A percentile compares a stretch with the other conserved stretches of the same genome.
Conservation (phyloP, 306 rosid species). For the Abrus precatorius region DNA sequence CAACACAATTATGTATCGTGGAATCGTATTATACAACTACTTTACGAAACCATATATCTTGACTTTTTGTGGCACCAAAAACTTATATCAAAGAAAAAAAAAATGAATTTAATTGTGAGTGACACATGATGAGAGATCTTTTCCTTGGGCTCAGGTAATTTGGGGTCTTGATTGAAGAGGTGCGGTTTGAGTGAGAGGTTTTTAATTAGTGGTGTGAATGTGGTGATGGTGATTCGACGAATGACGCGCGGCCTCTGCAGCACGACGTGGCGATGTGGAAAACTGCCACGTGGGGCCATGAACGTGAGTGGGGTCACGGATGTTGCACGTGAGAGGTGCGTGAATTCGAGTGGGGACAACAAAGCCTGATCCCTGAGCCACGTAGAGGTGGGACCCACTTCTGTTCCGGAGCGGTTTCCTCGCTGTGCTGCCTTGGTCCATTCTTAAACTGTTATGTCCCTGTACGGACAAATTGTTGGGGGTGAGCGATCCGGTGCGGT, state of each 20-base stretch:
- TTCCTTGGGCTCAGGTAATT: not conserved
- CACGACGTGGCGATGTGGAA: constrained; percentile 36
- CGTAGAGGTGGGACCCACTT: constrained; percentile 56
- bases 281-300: constrained; percentile 43
- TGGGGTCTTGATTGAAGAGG: too few relatives aligned
- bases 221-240: constrained; percentile 29
- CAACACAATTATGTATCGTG: not conserved
- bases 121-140: not conserved
- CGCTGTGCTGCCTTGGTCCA: constrained; percentile 50
- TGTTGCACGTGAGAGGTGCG: constrained; percentile 57
- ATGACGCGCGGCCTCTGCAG: constrained; percentile 13
- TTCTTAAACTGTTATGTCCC: constrained; percentile 47
- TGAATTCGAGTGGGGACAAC: constrained; percentile 20
- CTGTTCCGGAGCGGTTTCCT: constrained; percentile 46
- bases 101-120: not conserved
- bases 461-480: constrained; percentile 56
- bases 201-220: constrained; percentile 1
- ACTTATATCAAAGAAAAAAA: not conserved
- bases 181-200: not conserved
- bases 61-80: not conserved
- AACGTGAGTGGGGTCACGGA: not conserved
- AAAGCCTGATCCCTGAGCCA: constrained; percentile 51
- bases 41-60: not conserved
- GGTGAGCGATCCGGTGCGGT: constrained; percentile 36
- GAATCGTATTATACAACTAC: not conserved